These are phyloP conservation scores for Uronychia binucleata DNA, from an alignment of 73 alveolate genomes.

Conservation along the genomic window DNA sequence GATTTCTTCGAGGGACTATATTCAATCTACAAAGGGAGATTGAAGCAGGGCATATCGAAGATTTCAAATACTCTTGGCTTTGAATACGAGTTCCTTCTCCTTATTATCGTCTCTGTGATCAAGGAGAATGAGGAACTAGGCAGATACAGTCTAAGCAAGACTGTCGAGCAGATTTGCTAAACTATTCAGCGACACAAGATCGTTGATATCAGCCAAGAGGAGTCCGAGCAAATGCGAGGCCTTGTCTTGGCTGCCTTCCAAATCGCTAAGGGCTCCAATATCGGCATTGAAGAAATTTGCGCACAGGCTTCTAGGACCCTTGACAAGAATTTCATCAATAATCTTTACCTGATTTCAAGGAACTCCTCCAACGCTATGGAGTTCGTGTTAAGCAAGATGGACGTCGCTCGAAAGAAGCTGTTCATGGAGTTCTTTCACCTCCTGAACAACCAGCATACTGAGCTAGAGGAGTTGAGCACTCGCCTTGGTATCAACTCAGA, in stretches of 20 bases:
- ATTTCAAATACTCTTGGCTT: neutral
- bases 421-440: neutral
- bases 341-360: neutral
- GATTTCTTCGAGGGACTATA: neutral
- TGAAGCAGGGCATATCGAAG: neutral
- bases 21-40: neutral
- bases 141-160: neutral
- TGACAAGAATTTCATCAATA: no score
- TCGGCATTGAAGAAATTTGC: neutral
- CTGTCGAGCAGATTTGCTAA: neutral
- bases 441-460: neutral
- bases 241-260: neutral
- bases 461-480: neutral
- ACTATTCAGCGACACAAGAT: neutral
- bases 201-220: neutral
- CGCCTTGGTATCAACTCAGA: neutral
- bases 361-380: neutral
- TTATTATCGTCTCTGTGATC: neutral
- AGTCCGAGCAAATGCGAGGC: neutral
- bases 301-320: neutral
- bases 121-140: neutral
- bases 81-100: neutral
- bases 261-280: neutral
- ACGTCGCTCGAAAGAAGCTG: neutral
- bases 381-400: neutral